Percentiles rank a stretch among this genome's conserved stretches.
phyloP scores from a whole-genome alignment of 176 grass and related monocot genomes.

The Pontederia paniculata region DNA sequence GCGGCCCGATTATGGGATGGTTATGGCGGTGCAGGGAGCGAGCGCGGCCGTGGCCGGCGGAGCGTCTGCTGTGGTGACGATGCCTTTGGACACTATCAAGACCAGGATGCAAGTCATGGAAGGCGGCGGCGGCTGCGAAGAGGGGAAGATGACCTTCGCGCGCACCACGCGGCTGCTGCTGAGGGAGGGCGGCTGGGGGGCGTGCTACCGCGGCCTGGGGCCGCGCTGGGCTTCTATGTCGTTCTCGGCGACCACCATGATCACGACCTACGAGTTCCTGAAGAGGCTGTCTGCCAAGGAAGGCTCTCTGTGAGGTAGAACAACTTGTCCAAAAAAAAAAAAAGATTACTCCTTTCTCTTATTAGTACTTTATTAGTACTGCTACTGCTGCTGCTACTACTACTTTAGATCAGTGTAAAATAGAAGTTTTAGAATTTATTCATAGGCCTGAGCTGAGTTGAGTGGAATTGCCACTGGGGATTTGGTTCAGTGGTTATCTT shows the following conservation, averaged over 20 bases:
- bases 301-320: background rate
- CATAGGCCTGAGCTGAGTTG: too few relatives aligned
- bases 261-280: conserved; percentile 22
- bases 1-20: conserved; percentile 14
- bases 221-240: conserved; percentile 16
- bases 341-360: background rate
- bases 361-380: too few relatives aligned
- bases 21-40: conserved; percentile 73
- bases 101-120: conserved; percentile 92
- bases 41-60: conserved; percentile 68
- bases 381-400: too few relatives aligned
- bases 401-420: too few relatives aligned
- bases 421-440: too few relatives aligned
- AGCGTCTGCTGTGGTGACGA: conserved; percentile 69
- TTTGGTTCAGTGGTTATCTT: too few relatives aligned
- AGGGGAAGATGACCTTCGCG: conserved; percentile 28
- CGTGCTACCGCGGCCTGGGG: conserved; percentile 15
- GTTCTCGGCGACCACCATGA: conserved; percentile 18
- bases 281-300: conserved; percentile 21
- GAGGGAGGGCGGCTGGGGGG: conserved; percentile 54
- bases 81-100: conserved; percentile 97
- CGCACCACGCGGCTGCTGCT: conserved; percentile 56
- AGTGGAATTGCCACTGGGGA: too few relatives aligned
- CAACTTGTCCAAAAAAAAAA: background rate
- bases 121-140: conserved; percentile 12